Evolutionary conservation across 1,284 basidiomycete genomes (phyloP), one percentile per base, ranked within the genome.

Genomic region (Albatrellus sp.): DNA sequence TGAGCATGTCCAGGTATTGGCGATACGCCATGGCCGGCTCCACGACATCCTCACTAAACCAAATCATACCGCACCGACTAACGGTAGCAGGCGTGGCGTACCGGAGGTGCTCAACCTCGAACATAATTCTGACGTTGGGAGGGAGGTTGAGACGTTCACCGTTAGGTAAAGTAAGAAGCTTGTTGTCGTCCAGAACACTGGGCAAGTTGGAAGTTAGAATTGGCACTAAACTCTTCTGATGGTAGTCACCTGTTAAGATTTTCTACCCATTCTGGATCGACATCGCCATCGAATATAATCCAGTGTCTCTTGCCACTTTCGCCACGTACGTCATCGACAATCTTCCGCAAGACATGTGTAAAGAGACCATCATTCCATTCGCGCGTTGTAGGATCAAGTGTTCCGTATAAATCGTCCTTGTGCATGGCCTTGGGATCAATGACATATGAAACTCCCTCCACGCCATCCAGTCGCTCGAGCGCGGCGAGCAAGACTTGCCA

Each of bases 321-420:
- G 28, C 96, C 96, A 58, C 96, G 89, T 31, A 98, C 92, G 57
- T 98, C 93, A 59, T 99, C 96, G 46, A 98, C 89, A 51, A 98
- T 98, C 65, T 96, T 98, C 42, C 97, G 83, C 47, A 99, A 70
- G 38, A 98, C 89, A 60, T 97, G 91, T 0, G 97, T 99, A 68
- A 99, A 99, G 1, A 99, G 72, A 51, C 97, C 94, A 60, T 99
- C 96, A 52, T 93, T 98, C 97, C 96, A 99, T 61, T 99, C 97
- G 50, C 96, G 82, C 2, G 96, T 99, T 0, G 96, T 99, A 30
- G 80, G 84, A 60, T 99, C 97, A 48, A 99, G 75, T 1, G 93
- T 98, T 37, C 96, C 96, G 60, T 98, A 99, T 11, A 99, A 73
- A 1, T 88, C 90, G 54, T 99, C 97, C 65, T 98, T 99, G 64